A percentile compares a stretch with the other conserved stretches of the same genome.
Evolutionary conservation across 768 basidiomycete genomes (phyloP).

Genomic region (Mrakia hoshinonis): DNA sequence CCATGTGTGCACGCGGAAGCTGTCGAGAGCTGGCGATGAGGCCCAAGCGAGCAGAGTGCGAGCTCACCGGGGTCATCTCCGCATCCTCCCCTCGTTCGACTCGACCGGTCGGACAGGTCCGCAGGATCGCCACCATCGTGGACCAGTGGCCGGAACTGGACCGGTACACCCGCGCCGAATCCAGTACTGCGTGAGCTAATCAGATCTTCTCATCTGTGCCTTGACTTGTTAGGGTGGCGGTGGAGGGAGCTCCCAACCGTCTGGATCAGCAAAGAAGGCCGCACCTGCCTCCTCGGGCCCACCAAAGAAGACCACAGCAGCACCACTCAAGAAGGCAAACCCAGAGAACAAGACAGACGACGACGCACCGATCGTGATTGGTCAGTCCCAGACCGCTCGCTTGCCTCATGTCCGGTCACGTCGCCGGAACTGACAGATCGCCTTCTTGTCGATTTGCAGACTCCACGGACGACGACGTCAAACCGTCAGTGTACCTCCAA

Average conservation of each 20-base stretch:
- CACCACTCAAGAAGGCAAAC: not conserved
- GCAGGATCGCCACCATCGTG: too few relatives aligned
- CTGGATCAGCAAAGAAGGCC: slow-evolving; percentile 26
- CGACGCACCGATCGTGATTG: slow-evolving; percentile 5
- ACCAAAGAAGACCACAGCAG: not conserved
- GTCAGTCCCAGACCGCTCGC: not conserved
- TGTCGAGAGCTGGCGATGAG: too few relatives aligned
- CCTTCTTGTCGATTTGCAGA: not conserved
- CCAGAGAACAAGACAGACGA: not conserved
- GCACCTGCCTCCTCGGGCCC: not conserved
- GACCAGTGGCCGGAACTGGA: too few relatives aligned
- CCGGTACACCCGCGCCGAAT: too few relatives aligned
- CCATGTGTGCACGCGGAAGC: too few relatives aligned
- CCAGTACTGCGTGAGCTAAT: too few relatives aligned
- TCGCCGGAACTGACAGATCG: not conserved
- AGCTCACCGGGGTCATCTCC: too few relatives aligned
- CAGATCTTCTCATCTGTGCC: not conserved
- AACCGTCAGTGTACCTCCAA: not conserved
- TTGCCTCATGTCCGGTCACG: not conserved
- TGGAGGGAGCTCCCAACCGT: not conserved
- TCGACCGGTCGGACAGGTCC: too few relatives aligned
- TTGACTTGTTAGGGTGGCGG: not conserved
- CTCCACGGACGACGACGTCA: not conserved
- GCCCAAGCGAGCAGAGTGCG: too few relatives aligned
- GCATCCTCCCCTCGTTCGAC: too few relatives aligned